phyloP scores from a whole-genome alignment of 306 rosid genomes.

The Dalbergia cultrata region DNA sequence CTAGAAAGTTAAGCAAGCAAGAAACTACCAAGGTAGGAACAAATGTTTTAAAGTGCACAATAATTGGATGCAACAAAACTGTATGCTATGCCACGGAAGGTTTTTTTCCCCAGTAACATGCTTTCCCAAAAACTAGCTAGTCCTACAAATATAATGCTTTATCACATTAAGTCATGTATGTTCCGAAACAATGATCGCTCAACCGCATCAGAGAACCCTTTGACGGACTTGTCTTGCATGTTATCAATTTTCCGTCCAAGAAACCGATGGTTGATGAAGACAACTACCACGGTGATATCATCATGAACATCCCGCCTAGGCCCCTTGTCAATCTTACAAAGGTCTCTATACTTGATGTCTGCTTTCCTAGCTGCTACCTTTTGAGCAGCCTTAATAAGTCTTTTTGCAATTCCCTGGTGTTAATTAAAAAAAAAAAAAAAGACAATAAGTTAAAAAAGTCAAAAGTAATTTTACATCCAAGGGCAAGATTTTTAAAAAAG shows the following conservation, averaged over 20 bases:
- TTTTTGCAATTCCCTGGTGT: constrained; percentile 69
- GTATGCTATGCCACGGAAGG: neutral
- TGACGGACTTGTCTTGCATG: constrained; percentile 54
- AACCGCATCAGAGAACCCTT: constrained; percentile 57
- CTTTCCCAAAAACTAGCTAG: constrained; percentile 44
- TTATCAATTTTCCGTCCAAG: constrained; percentile 39
- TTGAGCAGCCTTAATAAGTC: constrained; percentile 62
- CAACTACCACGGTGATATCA: constrained; percentile 74
- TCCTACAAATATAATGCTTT: constrained; percentile 21
- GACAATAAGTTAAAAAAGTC: too few relatives aligned
- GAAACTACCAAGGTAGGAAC: constrained; percentile 12
- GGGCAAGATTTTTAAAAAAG: too few relatives aligned
- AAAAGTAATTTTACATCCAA: too few relatives aligned
- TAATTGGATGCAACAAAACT: constrained; percentile 51
- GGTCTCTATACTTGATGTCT: constrained; percentile 53
- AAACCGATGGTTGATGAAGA: constrained; percentile 65
- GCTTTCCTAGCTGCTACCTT: constrained; percentile 59
- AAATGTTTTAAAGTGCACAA: constrained; percentile 39
- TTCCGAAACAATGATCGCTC: constrained; percentile 58
- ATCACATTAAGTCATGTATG: constrained; percentile 13
- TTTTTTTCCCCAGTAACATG: constrained; percentile 24
- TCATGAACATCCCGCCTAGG: constrained; percentile 65
- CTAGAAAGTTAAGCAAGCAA: constrained; percentile 25
- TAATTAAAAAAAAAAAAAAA: neutral
- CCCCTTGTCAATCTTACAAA: constrained; percentile 51